Evolutionary conservation across 495 filamentous ascomycete genomes (phyloP).

Genomic region (Sabuloglossum arenarium): DNA sequence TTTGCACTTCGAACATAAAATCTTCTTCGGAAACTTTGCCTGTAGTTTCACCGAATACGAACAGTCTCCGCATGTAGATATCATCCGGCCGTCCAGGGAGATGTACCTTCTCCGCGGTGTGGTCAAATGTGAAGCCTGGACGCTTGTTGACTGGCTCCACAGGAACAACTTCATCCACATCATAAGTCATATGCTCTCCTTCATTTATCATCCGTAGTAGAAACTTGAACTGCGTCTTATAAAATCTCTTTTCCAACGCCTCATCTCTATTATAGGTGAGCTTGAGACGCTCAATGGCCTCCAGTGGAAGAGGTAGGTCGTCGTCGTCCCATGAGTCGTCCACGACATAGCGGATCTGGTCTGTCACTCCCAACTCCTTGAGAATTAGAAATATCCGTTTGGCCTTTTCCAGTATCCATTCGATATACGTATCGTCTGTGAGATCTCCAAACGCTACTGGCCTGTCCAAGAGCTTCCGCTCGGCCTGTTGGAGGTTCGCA

Average conservation of each 20-base stretch:
- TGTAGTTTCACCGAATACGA: conserved; percentile 37
- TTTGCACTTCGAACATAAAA: conserved; percentile 46
- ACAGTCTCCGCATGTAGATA: conserved; percentile 48
- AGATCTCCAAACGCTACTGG: conserved; percentile 68
- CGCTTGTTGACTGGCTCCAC: conserved; percentile 44
- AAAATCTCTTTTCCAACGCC: conserved; percentile 51
- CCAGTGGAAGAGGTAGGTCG: conserved; percentile 61
- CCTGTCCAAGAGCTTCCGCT: conserved; percentile 42
- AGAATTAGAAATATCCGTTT: conserved; percentile 68
- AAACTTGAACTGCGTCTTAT: conserved; percentile 62
- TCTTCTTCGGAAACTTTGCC: conserved; percentile 40
- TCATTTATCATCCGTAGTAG: conserved; percentile 47
- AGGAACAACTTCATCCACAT: conserved; percentile 59
- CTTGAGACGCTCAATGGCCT: conserved; percentile 44
- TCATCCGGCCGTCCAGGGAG: conserved; percentile 35
- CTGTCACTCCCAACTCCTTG: conserved; percentile 54
- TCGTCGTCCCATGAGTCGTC: conserved; percentile 78
- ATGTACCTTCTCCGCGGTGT: conserved; percentile 45
- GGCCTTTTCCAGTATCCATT: conserved; percentile 71
- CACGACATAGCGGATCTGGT: conserved; percentile 68
- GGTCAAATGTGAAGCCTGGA: conserved; percentile 25
- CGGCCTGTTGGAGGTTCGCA: conserved; percentile 40
- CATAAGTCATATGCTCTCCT: conserved; percentile 53
- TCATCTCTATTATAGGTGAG: conserved; percentile 40
- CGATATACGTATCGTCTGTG: conserved; percentile 78